Percentiles rank a stretch among this genome's conserved stretches.
phyloP scores from a whole-genome alignment of 169 alveolate genomes.

The Plasmodium fragile region DNA sequence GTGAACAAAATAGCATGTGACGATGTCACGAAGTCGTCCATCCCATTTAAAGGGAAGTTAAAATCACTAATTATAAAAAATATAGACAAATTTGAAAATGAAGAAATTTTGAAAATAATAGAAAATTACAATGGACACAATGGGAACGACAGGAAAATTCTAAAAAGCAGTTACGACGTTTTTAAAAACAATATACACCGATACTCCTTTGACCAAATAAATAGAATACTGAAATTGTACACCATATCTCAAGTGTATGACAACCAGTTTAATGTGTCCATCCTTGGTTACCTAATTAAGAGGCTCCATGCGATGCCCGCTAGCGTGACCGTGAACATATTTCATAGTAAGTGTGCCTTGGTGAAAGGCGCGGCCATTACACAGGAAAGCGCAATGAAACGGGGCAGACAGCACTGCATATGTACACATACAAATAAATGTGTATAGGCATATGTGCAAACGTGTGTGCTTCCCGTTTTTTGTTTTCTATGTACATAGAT shows the following conservation, averaged over 20 bases:
- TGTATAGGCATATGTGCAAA: neutral
- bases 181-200: conserved; percentile 68
- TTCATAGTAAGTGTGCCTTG: conserved; percentile 63
- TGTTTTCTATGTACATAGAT: neutral
- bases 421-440: neutral
- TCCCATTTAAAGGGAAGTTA: conserved; percentile 35
- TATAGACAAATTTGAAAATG: conserved; percentile 72
- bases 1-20: conserved; percentile 26
- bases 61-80: conserved; percentile 67
- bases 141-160: conserved; percentile 44
- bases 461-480: neutral
- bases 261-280: conserved; percentile 45
- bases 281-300: conserved; percentile 62
- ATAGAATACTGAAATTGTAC: conserved; percentile 47
- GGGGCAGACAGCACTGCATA: neutral
- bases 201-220: conserved; percentile 75
- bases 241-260: conserved; percentile 53
- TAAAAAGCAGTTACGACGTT: conserved; percentile 65
- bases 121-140: conserved; percentile 66
- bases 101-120: conserved; percentile 67
- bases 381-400: neutral
- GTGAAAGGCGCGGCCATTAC: neutral
- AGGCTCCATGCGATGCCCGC: conserved; percentile 63
- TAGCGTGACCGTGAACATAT: conserved; percentile 30
- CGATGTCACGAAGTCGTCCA: neutral